Evolutionary conservation across 768 basidiomycete species (phyloP).

Genomic region (Dentipellis fragilis): DNA sequence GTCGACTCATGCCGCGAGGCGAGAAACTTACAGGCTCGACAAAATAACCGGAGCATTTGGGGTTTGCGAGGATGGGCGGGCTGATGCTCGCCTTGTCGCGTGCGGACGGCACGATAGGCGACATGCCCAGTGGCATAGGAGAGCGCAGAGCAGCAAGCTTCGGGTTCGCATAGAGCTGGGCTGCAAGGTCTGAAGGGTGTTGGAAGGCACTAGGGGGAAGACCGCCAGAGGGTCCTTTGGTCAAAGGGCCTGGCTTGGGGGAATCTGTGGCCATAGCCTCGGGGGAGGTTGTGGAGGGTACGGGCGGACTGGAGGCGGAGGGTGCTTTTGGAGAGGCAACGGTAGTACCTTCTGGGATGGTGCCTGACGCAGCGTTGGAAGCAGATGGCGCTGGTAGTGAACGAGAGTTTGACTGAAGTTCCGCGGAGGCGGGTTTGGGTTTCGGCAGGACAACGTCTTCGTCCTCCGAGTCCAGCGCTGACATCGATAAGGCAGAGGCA

Average conservation of each 20-base stretch:
- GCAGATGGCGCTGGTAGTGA: too few relatives aligned
- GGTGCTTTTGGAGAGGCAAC: neutral
- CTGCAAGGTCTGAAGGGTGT: slow-evolving; percentile 29
- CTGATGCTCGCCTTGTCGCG: slow-evolving; percentile 23
- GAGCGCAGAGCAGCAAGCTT: slow-evolving; percentile 40
- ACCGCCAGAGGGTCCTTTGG: neutral
- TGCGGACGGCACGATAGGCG: slow-evolving; percentile 8
- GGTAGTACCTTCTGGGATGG: neutral
- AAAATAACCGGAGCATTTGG: slow-evolving; percentile 93
- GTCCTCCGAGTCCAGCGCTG: neutral
- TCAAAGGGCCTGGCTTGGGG: neutral
- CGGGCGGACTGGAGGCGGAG: neutral
- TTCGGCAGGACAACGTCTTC: neutral
- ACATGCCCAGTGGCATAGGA: slow-evolving; percentile 17
- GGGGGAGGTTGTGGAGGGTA: neutral
- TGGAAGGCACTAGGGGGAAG: slow-evolving; percentile 11
- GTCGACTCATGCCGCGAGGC: neutral
- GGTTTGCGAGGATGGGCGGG: slow-evolving; percentile 62
- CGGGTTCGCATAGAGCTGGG: slow-evolving; percentile 35
- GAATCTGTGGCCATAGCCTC: neutral
- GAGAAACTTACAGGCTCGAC: slow-evolving; percentile 73
- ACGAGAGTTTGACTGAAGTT: too few relatives aligned
- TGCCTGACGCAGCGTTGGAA: neutral
- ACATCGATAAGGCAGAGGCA: neutral
- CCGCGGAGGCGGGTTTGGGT: neutral